Base-by-base conservation (phyloP, 2,329 filamentous ascomycete genomes). In the Pseudogymnoascus sp. region DNA sequence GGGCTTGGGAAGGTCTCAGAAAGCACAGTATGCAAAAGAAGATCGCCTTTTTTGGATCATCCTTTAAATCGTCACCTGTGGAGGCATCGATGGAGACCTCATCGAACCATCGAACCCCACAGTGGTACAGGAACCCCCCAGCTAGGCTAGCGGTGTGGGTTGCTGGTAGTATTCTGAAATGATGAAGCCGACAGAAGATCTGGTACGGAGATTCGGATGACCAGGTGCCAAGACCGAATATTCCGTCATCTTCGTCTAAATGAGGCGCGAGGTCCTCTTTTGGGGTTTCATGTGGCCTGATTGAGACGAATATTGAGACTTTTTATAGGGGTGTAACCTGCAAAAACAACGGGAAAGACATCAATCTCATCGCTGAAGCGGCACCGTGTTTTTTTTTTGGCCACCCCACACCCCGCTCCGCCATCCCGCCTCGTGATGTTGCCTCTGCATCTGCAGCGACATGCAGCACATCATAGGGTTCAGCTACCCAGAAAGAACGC, bases 201-300 rank as follows among this genome's bases (percentile, higher is more conserved):
- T n/a, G 50, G 50, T 18, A 56, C 50, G 50, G 50, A 56, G 50
- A 56, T 56, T 56, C 50, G 50, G 50, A 56, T 56, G 28, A 18
- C 50, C 50, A 56, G 50, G 1, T 21, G 50, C 50, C 50, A 56
- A 56, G 50, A 34, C 28, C 50, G 11, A 28, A 34, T 56, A 56
- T 56, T 56, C 50, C 50, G 50, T 56, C 46, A 56, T 56, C 3
- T 11, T 56, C 10, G 25, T 56, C 46, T 56, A 56, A 56, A 56
- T 56, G 46, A 56, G 25, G 46, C 46, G 25, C 46, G 12, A 56
- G 25, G 46, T 34, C 46, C 46, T 56, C 46, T 56, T 53, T 56
- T 34, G 25, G 50, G 50, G 50, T 56, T 56, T 56, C 50, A 56
- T 56, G n/a, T 56, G 25, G n/a, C 50, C n/a, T 28, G 50, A 56